Conservation (phyloP, 164 flowering plant species). For the Berberis vulgaris region DNA sequence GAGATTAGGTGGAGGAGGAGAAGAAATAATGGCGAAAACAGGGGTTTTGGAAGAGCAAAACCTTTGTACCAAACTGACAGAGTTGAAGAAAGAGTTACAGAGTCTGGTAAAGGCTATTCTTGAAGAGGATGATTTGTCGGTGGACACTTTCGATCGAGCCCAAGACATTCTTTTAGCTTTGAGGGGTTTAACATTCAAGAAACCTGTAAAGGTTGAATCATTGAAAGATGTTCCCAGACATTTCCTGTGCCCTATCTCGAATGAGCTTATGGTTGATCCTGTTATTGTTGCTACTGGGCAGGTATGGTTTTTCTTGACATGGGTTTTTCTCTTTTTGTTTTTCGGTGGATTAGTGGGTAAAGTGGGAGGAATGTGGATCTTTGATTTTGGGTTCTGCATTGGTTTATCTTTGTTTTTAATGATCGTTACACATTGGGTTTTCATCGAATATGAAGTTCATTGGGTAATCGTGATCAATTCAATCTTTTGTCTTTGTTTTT, state of each 20-base stretch:
- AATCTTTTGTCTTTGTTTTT: no score
- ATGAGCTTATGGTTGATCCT: constrained; percentile 64
- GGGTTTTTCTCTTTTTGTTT: neutral
- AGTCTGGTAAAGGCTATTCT: constrained; percentile 33
- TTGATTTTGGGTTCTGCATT: neutral
- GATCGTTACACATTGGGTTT: no score
- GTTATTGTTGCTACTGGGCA: constrained; percentile 61
- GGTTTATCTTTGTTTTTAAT: no score
- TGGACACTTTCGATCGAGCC: constrained; percentile 35
- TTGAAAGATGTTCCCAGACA: constrained; percentile 29
- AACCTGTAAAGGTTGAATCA: constrained; percentile 23
- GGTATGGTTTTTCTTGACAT: constrained; percentile 31
- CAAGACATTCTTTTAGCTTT: constrained; percentile 25
- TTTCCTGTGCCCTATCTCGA: constrained; percentile 59
- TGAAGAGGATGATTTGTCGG: constrained; percentile 26
- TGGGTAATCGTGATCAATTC: no score
- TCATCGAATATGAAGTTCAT: no score
- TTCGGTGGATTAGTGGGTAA: neutral
- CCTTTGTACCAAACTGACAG: constrained; percentile 17
- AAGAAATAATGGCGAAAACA: constrained; percentile 39
- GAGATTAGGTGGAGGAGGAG: no score
- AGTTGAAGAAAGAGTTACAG: constrained; percentile 48
- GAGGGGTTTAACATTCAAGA: constrained; percentile 36
- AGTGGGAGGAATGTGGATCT: neutral
- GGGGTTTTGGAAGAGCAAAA: constrained; percentile 22